These are phyloP conservation scores for Macaranga tanarius DNA, from an alignment of 441 rosid genomes.

Conservation along the genomic window DNA sequence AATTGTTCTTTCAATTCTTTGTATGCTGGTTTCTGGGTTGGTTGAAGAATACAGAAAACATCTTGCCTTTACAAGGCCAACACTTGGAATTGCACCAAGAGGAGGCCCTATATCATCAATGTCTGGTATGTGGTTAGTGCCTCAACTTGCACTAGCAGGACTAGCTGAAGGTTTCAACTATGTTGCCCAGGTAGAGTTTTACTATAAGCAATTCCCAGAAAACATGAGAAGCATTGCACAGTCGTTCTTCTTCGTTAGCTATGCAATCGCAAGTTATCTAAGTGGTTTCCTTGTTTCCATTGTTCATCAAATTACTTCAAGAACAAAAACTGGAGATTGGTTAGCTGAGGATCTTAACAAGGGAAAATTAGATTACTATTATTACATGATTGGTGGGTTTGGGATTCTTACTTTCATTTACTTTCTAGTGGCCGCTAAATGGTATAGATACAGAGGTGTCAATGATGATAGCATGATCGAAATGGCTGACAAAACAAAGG, in stretches of 20 bases:
- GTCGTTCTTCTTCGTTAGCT: background rate
- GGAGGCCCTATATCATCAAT: slow-evolving; percentile 41
- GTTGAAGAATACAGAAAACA: slow-evolving; percentile 36
- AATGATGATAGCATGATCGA: background rate
- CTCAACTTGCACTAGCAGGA: slow-evolving; percentile 44
- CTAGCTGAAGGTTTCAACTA: slow-evolving; percentile 19
- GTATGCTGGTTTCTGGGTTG: slow-evolving; percentile 34
- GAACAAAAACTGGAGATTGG: slow-evolving; percentile 15
- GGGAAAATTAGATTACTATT: slow-evolving; percentile 14
- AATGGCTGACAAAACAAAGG: background rate
- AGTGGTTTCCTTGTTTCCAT: slow-evolving; percentile 12
- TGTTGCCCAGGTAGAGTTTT: slow-evolving; percentile 19
- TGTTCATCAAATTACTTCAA: slow-evolving; percentile 5
- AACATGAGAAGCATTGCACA: slow-evolving; percentile 21
- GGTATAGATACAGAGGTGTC: slow-evolving; percentile 14
- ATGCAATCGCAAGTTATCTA: slow-evolving; percentile 4
- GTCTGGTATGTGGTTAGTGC: slow-evolving; percentile 48
- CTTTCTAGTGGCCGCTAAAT: slow-evolving; percentile 3
- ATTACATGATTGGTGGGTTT: slow-evolving; percentile 17
- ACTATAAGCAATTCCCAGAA: slow-evolving; percentile 23
- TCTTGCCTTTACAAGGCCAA: slow-evolving; percentile 33
- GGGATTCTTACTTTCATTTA: slow-evolving; percentile 3
- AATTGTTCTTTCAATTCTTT: slow-evolving; percentile 27
- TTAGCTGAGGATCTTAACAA: slow-evolving; percentile 18
- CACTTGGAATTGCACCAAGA: slow-evolving; percentile 31